Evolutionary conservation across 345 rosid species (phyloP), one percentile per base, ranked within the genome.

Genomic region (Erucastrum elatum): DNA sequence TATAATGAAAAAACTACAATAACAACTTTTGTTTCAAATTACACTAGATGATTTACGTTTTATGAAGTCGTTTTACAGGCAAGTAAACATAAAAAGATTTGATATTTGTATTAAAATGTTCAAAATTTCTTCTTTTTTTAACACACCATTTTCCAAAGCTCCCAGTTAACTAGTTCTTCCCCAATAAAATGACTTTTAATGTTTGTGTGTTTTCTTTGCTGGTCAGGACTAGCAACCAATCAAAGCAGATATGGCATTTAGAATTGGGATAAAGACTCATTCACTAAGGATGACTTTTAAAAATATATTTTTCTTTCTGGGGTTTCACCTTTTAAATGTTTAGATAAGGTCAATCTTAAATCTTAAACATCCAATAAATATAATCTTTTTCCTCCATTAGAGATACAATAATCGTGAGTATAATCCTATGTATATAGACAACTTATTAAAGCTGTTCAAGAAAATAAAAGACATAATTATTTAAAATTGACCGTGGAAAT

Each of bases 311-410:
- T 51, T 51, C n/a, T 51, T 12, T 49, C 13, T 49, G 56, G 17
- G n/a, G 7, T 49, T 49, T 49, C 8, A 49, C 56, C 16, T 13
- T 49, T 49, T 39, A 2, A 39, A 12, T 16, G 49, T 71, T 64
- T 77, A 71, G 81, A 77, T 71, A 78, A 78, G 81, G 66, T 71
- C 77, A 71, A 64, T 56, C 35, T 64, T 37, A 26, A 61, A 61
- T 31, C 13, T 49, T 26, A 69, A 63, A 51, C 49, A 33, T 37
- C 29, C 66, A 37, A 64, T 41, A 64, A 55, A 29, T 30, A 65
- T 55, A 15, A 12, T 8, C 2, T 1, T 55, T 67, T 63, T 27
- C 21, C 55, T 26, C 8, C 13, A 2, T 39, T 29, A 33, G 21
- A 58, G 39, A 69, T 35, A 30, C 13, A 76, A 31, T 61, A 41